Evolutionary conservation across 177 flowering plant species (phyloP), one percentile per base, ranked within the genome.

Genomic region (Vitis hybrid): DNA sequence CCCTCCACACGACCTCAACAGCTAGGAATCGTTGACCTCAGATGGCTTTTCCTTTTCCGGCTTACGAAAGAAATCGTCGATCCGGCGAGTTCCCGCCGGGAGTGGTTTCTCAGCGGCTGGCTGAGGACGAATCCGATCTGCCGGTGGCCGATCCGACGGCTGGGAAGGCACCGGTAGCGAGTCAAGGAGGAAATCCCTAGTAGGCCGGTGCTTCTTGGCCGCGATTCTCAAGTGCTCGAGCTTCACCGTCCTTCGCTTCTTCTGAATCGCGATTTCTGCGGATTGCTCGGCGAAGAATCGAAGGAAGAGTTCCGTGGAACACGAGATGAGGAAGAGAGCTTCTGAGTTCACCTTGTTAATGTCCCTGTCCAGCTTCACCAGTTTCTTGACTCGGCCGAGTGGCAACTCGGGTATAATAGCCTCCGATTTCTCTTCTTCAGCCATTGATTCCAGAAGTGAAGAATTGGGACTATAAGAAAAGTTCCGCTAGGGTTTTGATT

Each of bases 121-220:
- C 2, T 60, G 74, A 57, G 84, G 18, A 11, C 71, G 71, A 24
- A 2, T 62, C 67, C 67, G 68, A 21, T 69, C 78, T 2, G 75
- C 60, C 4, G 72, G 68, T 13, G 74, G 64, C 15, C 66, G 77
- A 69, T 74, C 83, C 4, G 79, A 60, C 4, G 81, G 56, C 79
- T 69, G 77, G 11, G 79, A 17, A 0, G 88, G 87, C 74, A 52
- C 30, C 0, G 95, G 95, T 30, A 94, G 91, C 35, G 86, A 86
- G 65, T 93, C 97, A 15, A 91, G 82, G 70, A 94, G 89, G 76
- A 94, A 92, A 82, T 91, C 97, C 32, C 75, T 73, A 14, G 90
- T 94, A 50, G 97, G 91, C 17, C 71, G 86, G 74, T 94, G 97
- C 56, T 85, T 74, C 72, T 87, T 84, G 2, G 71, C 91, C 12